Base-by-base conservation (phyloP, 345 rosid species). In the Arabidopsis suecica region DNA sequence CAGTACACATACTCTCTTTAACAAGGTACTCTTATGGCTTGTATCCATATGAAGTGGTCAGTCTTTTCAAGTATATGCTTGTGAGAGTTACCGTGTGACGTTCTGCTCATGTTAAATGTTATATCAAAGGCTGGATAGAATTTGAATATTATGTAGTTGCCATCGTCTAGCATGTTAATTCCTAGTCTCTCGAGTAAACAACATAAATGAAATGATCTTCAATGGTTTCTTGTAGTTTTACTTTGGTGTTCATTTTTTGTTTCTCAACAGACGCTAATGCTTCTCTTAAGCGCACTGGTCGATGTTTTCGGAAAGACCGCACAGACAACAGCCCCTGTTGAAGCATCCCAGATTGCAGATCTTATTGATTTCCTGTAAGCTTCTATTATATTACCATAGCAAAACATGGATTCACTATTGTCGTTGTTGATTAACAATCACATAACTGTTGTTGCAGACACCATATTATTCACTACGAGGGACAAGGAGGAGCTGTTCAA, bases 401-500 rank as follows among this genome's bases (percentile, higher is more conserved):
- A 33, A 8, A 44, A 9, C 25, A 44, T 34, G 16, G 33, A 56
- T n/a, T 36, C 9, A 44, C 49, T 14, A 6, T 58, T 47, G 16
- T 65, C 40, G 66, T 67, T 25, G 57, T 34, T 6, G 59, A 45
- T 1, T 34, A 45, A 44, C 65, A 49, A 18, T 51, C 34, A 14
- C 12, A 41, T 11, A 41, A 41, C 45, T 41, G 50, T 18, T 49
- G 5, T 49, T 49, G 61, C 88, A 93, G 99, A 61, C 97, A 93
- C 82, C 97, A 96, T 53, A 83, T 88, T 5, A 79, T 96, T 84
- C 98, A 96, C 78, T 96, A 86, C 20, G 98, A 93, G 84, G 99
- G 95, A 44, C 95, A 93, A 65, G 97, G 93, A 61, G 97, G 96
- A 61, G 96, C 97, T 11, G 97, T 96, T 12, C 98, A 96, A 82